These are phyloP conservation scores for Narthecium ossifragum DNA, from an alignment of 106 monocot genomes.

Conservation along the genomic window DNA sequence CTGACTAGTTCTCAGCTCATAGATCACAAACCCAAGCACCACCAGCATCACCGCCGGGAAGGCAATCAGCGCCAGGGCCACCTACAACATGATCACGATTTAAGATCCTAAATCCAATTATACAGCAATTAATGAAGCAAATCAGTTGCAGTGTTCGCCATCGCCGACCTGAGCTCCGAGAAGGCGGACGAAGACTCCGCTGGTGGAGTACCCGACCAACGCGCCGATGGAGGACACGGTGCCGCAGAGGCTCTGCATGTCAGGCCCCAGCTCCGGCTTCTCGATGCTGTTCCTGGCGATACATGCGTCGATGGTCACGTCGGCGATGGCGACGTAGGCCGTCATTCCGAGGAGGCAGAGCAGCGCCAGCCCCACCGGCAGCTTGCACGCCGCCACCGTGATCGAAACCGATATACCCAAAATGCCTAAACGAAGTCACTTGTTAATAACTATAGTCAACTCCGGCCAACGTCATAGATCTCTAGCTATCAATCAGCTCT, in stretches of 20 bases:
- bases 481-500: background rate
- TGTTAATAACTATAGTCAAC: background rate
- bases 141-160: background rate
- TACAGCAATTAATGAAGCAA: background rate
- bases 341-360: constrained; percentile 41
- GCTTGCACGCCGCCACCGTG: constrained; percentile 12
- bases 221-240: constrained; percentile 46
- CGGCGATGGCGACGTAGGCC: constrained; percentile 47
- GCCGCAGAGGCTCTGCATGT: constrained; percentile 74
- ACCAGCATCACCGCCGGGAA: constrained; percentile 31
- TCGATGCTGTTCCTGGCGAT: constrained; percentile 72
- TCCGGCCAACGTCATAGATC: background rate
- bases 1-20: constrained; percentile 24
- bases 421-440: constrained; percentile 21
- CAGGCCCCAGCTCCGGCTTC: constrained; percentile 43
- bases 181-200: constrained; percentile 54
- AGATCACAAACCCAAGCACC: constrained; percentile 44
- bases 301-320: constrained; percentile 82
- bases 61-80: constrained; percentile 36
- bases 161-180: constrained; percentile 67
- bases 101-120: background rate
- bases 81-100: constrained; percentile 19
- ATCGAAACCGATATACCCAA: constrained; percentile 21
- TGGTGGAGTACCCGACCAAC: constrained; percentile 49
- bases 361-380: constrained; percentile 25